Percentiles rank a stretch among this genome's conserved stretches.
Conservation (phyloP, 192 early-diverging fungal species). For the Irineochytrium annulatum region DNA sequence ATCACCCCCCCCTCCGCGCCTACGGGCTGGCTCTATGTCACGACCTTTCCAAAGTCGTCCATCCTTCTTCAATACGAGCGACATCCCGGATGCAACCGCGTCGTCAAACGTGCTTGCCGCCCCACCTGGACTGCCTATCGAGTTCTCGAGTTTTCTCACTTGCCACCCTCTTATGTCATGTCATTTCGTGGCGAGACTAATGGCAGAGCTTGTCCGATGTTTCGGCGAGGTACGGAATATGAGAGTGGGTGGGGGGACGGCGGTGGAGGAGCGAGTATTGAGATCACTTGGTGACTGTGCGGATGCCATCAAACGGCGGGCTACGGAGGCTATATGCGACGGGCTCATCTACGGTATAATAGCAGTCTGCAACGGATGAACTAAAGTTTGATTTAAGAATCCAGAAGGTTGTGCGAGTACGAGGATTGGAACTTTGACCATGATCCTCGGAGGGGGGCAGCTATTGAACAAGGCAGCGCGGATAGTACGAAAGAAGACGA, state of each 20-base stretch:
- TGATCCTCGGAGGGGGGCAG: constrained; percentile 36
- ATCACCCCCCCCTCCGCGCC: not conserved
- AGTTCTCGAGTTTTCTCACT: constrained; percentile 9
- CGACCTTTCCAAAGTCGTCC: not conserved
- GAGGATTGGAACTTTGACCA: constrained; percentile 72
- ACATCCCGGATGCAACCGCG: not conserved
- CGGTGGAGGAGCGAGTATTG: constrained; percentile 52
- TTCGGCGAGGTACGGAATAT: constrained; percentile 74
- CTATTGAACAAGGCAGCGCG: not conserved
- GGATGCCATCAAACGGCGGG: constrained; percentile 66
- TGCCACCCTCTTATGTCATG: constrained; percentile 60
- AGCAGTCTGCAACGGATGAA: too few relatives aligned
- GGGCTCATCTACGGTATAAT: constrained; percentile 77
- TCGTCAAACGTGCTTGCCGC: too few relatives aligned
- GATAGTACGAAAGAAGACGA: not conserved
- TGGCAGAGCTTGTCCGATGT: constrained; percentile 70
- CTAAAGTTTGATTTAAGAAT: constrained; percentile 48
- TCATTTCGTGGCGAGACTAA: constrained; percentile 71
- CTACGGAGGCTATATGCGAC: constrained; percentile 71
- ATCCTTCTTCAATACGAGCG: too few relatives aligned
- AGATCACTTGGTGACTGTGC: constrained; percentile 63
- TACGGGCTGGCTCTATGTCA: not conserved
- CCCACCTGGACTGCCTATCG: not conserved
- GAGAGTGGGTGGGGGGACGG: constrained; percentile 55
- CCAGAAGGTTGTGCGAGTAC: constrained; percentile 62